Conservation (phyloP, 441 rosid genomes). For the Gossypium schwendimanii region DNA sequence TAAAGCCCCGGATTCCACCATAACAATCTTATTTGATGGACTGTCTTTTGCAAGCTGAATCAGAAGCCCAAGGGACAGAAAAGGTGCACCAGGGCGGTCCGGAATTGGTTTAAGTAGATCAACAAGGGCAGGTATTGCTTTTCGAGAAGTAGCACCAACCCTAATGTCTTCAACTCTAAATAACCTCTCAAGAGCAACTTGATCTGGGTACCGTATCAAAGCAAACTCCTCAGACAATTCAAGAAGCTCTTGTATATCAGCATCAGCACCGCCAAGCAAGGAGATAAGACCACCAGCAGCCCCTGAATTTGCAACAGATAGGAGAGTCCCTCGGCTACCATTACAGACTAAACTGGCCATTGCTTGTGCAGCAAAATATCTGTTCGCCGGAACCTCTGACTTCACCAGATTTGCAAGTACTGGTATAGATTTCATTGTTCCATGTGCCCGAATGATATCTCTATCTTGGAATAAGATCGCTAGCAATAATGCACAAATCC, state of each 20-base stretch:
- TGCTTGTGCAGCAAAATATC: slow-evolving; percentile 98
- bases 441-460: slow-evolving; percentile 87
- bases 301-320: slow-evolving; percentile 98
- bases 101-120: slow-evolving; percentile 99
- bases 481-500: slow-evolving; percentile 94
- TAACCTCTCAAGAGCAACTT: slow-evolving; percentile 96
- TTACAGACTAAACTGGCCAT: slow-evolving; percentile 90
- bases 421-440: slow-evolving; percentile 89
- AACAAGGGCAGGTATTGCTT: slow-evolving; percentile 94
- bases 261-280: slow-evolving; percentile 94
- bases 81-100: slow-evolving; percentile 99
- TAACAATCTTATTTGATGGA: slow-evolving; percentile 79
- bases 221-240: slow-evolving; percentile 78
- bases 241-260: slow-evolving; percentile 77
- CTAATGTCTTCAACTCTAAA: slow-evolving; percentile 99
- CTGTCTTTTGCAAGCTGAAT: slow-evolving; percentile 95
- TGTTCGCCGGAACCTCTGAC: slow-evolving; percentile 84
- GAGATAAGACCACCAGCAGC: slow-evolving; percentile 93
- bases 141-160: slow-evolving; percentile 95
- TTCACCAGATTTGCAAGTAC: slow-evolving; percentile 81
- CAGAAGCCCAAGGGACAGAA: slow-evolving; percentile 81
- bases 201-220: slow-evolving; percentile 84
- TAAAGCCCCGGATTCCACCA: slow-evolving; percentile 97
- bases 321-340: slow-evolving; percentile 96
- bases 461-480: slow-evolving; percentile 95